Evolutionary conservation across 2,329 filamentous ascomycete species (phyloP), one percentile per base, ranked within the genome.

Genomic region (Ilyonectria sp.): DNA sequence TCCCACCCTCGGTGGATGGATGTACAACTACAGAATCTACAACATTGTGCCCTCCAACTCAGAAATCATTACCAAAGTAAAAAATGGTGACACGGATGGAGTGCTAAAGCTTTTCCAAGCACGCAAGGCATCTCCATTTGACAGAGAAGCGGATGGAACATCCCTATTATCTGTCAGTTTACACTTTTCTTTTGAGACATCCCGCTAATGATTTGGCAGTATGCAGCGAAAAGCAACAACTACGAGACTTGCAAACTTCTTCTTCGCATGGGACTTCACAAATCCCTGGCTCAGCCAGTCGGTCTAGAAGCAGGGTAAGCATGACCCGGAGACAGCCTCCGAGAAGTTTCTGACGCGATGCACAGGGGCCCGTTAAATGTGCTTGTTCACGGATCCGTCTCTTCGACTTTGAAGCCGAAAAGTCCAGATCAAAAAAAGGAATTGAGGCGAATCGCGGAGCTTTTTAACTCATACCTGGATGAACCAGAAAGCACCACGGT

Each of bases 51-150:
- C 74, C 0, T 5, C 13, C 0, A 2, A 72, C 0, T 69, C 72
- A 1, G 68, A 76, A 1, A 60, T 78, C 4, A 56, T 78, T 0
- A 17, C 15, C 1, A 68, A 4, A 4, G 55, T 76, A 2, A 0
- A 2, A 1, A 8, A 17, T 0, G 76, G 76, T 2, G 75, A 78
- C 1, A 60, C 15, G 2, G 6, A 3, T 9, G 71, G 76, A 0
- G 65, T 77, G 4, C n/a, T 71, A 2, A 52, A 77, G 5, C 61
- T 78, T 2, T 76, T 78, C 21, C 46, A 7, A 1, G 23, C 11
- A 0, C 68, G 67, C 2, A 6, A 70, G 26, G 76, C 76, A 11
- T 77, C 76, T 0, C 75, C 74, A 0, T 78, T 74, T 17, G 76
- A 78, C n/a, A 70, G 53, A 9, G 62, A 68, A 23, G 21, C 21